These are phyloP conservation scores for Penicillium atrosanguineum DNA, from an alignment of 495 filamentous ascomycete genomes.

Conservation along the genomic window DNA sequence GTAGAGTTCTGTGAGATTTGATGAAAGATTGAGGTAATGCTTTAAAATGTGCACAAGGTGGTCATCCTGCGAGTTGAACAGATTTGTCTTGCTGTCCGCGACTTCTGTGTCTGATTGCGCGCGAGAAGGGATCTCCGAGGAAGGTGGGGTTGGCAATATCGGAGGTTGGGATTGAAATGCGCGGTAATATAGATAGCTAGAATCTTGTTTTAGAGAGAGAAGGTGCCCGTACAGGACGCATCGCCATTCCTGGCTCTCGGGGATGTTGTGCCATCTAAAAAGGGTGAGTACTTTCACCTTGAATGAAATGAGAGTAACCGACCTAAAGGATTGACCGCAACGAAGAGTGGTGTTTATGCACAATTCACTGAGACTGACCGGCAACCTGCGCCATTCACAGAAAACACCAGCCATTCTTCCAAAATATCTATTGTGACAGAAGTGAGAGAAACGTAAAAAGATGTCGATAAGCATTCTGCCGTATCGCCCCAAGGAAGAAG, in stretches of 20 bases:
- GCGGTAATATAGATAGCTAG: conserved; percentile 75
- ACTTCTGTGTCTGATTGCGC: conserved; percentile 15
- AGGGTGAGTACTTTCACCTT: conserved; percentile 8
- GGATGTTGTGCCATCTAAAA: conserved; percentile 73
- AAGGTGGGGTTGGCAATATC: conserved; percentile 23
- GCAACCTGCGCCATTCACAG: conserved; percentile 77
- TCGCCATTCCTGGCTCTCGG: conserved; percentile 80
- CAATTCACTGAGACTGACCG: conserved; percentile 74
- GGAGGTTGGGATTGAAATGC: conserved; percentile 23
- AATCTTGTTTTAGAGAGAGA: conserved; percentile 80
- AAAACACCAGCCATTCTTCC: conserved; percentile 31
- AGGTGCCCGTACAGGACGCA: conserved; percentile 84
- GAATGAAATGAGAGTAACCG: conserved; percentile 4
- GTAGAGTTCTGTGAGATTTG: conserved; percentile 74
- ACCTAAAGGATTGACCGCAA: conserved; percentile 89
- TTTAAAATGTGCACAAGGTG: conserved; percentile 65
- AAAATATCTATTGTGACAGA: not conserved
- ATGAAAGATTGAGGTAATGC: conserved; percentile 78
- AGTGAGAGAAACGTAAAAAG: not conserved
- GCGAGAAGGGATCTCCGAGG: conserved; percentile 30
- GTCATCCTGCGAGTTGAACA: conserved; percentile 39
- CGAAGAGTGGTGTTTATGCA: conserved; percentile 88
- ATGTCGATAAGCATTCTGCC: conserved; percentile 24
- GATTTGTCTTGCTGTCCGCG: conserved; percentile 2
- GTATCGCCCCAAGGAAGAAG: conserved; percentile 3